phyloP scores from a whole-genome alignment of 2,329 filamentous ascomycete genomes.

The Scolecobasidium constrictum region DNA sequence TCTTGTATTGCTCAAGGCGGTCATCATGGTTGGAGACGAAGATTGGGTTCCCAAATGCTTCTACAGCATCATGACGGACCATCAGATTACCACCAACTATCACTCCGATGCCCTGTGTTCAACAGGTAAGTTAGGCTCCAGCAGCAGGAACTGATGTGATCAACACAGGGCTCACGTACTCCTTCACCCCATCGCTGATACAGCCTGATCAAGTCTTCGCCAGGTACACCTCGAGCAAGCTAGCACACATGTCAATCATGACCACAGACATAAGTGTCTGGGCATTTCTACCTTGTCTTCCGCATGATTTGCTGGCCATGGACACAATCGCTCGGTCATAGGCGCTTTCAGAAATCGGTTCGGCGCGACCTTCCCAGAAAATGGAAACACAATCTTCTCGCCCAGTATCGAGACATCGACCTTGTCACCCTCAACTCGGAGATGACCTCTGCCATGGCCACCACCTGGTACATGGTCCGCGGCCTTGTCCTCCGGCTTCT shows the following conservation, averaged over 20 bases:
- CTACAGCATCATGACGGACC: conserved; percentile 49
- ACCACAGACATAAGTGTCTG: conserved; percentile 37
- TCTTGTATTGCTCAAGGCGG: conserved; percentile 49
- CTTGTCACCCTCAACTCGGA: conserved; percentile 2
- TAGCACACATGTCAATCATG: conserved; percentile 43
- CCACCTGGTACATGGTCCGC: no score
- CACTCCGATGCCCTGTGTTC: conserved; percentile 36
- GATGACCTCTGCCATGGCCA: not conserved
- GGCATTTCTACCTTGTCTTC: conserved; percentile 13
- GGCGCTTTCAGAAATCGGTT: conserved; percentile 22
- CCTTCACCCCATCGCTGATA: conserved; percentile 48
- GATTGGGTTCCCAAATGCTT: conserved; percentile 46
- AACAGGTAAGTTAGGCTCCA: no score
- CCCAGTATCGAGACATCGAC: conserved; percentile 1
- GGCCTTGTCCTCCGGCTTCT: no score
- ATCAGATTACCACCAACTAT: conserved; percentile 55
- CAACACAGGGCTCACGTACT: conserved; percentile 11
- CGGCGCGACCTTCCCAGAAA: conserved; percentile 3
- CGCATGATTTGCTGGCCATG: conserved; percentile 30
- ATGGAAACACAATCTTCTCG: conserved; percentile 4
- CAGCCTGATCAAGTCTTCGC: conserved; percentile 33
- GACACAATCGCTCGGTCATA: conserved; percentile 56
- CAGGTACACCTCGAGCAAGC: conserved; percentile 32
- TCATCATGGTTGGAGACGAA: conserved; percentile 45
- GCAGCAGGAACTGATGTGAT: not conserved